Evolutionary conservation across 2,329 filamentous ascomycete species (phyloP).

Genomic region (Volutella citrinella): DNA sequence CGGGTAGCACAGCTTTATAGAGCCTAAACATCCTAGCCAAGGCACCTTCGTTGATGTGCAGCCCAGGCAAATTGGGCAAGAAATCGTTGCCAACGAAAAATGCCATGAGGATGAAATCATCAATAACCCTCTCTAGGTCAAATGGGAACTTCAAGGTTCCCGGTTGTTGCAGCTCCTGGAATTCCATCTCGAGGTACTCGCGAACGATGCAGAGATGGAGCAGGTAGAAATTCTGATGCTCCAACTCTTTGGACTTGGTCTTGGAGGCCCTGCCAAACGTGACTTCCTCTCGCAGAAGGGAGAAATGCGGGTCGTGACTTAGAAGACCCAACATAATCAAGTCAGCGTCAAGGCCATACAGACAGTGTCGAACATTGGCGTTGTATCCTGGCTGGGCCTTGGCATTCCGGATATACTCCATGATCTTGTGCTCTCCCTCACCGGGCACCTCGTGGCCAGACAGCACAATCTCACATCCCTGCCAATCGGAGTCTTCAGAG

Average conservation of each 20-base stretch:
- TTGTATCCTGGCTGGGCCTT: conserved; percentile 94
- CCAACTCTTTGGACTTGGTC: conserved; percentile 89
- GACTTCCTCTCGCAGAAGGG: conserved; percentile 92
- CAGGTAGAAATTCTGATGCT: conserved; percentile 98
- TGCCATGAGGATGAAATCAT: conserved; percentile 99
- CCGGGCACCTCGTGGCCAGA: conserved; percentile 97
- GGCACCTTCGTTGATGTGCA: conserved; percentile 98
- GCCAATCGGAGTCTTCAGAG: conserved; percentile 95
- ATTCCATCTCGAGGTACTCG: conserved; percentile 95
- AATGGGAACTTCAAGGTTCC: conserved; percentile 74
- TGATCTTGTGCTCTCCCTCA: conserved; percentile 99
- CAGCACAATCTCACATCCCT: conserved; percentile 91
- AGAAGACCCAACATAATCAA: conserved; percentile 97
- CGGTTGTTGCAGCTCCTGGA: conserved; percentile 81
- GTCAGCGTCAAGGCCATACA: conserved; percentile 96
- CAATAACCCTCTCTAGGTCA: conserved; percentile 93
- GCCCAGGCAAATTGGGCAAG: conserved; percentile 88
- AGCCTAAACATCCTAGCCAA: conserved; percentile 95
- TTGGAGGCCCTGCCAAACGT: conserved; percentile 89
- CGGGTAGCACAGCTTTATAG: conserved; percentile 87
- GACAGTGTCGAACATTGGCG: conserved; percentile 89
- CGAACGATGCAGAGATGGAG: conserved; percentile 97
- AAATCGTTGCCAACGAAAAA: conserved; percentile 99
- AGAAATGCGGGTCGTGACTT: conserved; percentile 98
- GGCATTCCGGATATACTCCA: conserved; percentile 98